Conservation (phyloP, 1,284 basidiomycete species). For the Wallemia ichthyophaga region DNA sequence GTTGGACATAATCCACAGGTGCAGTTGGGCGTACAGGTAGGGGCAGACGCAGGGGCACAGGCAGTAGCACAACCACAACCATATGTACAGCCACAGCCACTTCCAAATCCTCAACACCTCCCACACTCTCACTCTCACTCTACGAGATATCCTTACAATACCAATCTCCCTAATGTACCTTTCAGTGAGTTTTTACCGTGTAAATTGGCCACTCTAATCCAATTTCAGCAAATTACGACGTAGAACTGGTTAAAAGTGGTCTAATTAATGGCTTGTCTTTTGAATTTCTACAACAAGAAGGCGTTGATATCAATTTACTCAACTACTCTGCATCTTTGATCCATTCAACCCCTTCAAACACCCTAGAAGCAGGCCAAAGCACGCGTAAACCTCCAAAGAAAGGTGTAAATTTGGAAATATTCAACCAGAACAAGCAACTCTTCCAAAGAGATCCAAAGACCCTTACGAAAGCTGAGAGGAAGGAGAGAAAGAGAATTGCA, state of each 20-base stretch:
- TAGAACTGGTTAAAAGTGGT: background rate
- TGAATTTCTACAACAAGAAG: background rate
- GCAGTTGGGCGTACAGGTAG: no score
- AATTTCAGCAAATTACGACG: background rate
- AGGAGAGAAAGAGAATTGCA: background rate
- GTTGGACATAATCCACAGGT: no score
- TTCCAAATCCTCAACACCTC: no score
- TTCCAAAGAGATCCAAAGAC: background rate
- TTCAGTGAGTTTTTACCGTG: background rate
- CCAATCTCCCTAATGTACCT: background rate
- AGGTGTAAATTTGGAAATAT: background rate
- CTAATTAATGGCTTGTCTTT: background rate
- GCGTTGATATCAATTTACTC: background rate
- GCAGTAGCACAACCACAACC: background rate
- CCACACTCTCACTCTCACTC: no score
- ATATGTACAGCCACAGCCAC: no score
- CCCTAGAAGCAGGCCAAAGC: no score
- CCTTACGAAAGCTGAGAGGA: background rate
- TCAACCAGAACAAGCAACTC: background rate
- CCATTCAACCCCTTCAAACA: background rate
- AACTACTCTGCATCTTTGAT: background rate
- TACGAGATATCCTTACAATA: background rate
- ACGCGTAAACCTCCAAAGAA: no score
- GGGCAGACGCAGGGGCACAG: background rate
- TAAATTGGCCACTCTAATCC: background rate